These are phyloP conservation scores for Blastocystis hominis DNA, from an alignment of 352 stramenopile genomes.

Conservation along the genomic window DNA sequence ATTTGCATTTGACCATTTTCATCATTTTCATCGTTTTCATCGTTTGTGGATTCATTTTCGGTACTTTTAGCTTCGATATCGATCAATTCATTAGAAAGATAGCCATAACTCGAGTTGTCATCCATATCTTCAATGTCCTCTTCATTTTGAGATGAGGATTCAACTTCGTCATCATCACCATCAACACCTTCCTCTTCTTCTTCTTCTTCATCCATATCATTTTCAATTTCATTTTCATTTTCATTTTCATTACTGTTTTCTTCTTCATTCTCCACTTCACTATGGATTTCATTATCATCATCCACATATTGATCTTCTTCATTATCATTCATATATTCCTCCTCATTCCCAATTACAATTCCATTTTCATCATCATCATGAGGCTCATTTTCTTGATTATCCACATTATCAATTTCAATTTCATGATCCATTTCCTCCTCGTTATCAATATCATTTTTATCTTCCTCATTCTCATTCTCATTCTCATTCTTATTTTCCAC, in stretches of 20 bases:
- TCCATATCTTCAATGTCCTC: not conserved
- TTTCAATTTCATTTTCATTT: not conserved
- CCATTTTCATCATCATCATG: too few species aligned
- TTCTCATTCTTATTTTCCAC: not conserved
- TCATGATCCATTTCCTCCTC: not conserved
- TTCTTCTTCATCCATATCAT: not conserved
- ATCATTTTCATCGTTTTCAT: not conserved
- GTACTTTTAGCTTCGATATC: too few species aligned
- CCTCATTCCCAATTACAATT: too few species aligned
- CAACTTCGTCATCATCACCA: not conserved
- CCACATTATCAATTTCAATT: not conserved
- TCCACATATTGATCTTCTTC: not conserved
- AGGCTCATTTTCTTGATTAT: too few species aligned
- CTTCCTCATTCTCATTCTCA: not conserved
- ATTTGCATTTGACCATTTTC: not conserved
- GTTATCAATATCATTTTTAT: too few species aligned
- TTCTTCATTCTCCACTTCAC: not conserved
- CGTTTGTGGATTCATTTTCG: not conserved
- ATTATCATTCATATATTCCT: not conserved
- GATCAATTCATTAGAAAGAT: not conserved
- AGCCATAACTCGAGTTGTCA: not conserved
- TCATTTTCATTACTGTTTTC: not conserved
- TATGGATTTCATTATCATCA: not conserved
- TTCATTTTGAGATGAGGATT: not conserved
- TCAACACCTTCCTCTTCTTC: not conserved